phyloP scores from a whole-genome alignment of 352 stramenopile species.

The Pythium brachiatum region DNA sequence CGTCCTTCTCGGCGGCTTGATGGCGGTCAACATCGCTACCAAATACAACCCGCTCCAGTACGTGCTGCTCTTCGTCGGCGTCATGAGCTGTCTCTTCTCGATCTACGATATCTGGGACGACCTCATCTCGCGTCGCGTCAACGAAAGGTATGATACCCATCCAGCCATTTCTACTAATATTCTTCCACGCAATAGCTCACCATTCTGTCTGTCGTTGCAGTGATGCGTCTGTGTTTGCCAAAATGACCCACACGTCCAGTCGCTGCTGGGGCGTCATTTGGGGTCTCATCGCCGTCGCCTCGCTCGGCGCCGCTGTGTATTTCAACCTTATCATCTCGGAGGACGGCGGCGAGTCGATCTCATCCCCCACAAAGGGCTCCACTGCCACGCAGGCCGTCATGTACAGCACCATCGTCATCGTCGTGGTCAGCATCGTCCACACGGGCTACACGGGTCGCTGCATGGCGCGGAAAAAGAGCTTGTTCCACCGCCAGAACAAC shows the following conservation, averaged over 20 bases:
- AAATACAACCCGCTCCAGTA: constrained; percentile 72
- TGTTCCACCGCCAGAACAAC: constrained; percentile 8
- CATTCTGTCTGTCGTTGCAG: constrained; percentile 23
- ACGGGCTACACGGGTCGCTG: constrained; percentile 69
- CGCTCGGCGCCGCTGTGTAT: constrained; percentile 77
- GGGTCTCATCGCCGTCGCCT: constrained; percentile 72
- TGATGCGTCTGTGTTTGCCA: constrained; percentile 86
- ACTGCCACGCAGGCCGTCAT: constrained; percentile 61
- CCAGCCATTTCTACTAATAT: too few relatives aligned
- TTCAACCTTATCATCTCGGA: constrained; percentile 79
- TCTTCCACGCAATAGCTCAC: too few relatives aligned
- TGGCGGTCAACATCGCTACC: constrained; percentile 70
- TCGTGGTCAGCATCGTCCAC: constrained; percentile 63
- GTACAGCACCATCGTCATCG: constrained; percentile 35
- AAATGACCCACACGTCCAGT: constrained; percentile 89
- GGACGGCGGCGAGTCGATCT: constrained; percentile 44
- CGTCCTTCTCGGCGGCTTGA: constrained; percentile 67
- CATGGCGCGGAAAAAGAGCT: constrained; percentile 30
- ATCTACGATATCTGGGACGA: constrained; percentile 92
- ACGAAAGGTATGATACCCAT: constrained; percentile 76
- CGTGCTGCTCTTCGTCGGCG: constrained; percentile 84
- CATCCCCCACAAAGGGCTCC: constrained; percentile 51
- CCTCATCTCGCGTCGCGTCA: constrained; percentile 85
- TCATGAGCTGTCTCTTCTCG: constrained; percentile 91
- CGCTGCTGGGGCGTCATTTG: constrained; percentile 90